Base-by-base conservation (phyloP, 2,329 filamentous ascomycete species). In the Daldinia eschscholtzii region DNA sequence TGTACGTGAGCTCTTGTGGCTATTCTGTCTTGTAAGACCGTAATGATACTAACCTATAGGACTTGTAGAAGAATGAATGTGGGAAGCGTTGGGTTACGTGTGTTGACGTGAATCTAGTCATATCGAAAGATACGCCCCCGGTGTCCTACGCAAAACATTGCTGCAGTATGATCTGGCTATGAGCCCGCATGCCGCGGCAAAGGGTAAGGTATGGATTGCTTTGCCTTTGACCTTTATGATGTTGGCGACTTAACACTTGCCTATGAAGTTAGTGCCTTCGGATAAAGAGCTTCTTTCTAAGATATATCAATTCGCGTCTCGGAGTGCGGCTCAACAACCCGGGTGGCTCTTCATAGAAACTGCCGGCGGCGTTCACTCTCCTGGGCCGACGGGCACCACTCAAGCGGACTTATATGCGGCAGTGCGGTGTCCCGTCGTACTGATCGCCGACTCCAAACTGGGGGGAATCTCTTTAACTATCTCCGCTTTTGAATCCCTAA, bases 401-500 rank as follows among this genome's bases (percentile, higher is more conserved):
- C 93, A 97, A 76, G 92, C 90, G 1, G 93, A 97, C 75, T 80
- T 94, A 1, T 96, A 94, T 76, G 84, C 90, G 20, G 89, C 92
- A 0, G 80, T 97, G 1, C 85, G 93, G n/a, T 80, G 92, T 0
- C 93, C 93, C 0, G 87, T 91, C 0, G 80, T 96, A 13, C 86
- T 97, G 0, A 85, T 97, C 0, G 93, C 91, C 6, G 93, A 97
- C 77, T 85, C 89, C 30, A 87, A 88, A 23, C 85, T 96, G 0
- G 93, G 93, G 0, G 93, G 93, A 0, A 96, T 97, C 63, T 92
- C 91, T 0, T 87, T 91, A 5, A 93, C 93, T 0, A 92, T 97
- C 48, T 91, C 92, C 0, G 92, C 93, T 0, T 94, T 89, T 72
- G 93, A 97, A 79, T 93, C 92, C 1, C 83, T 97, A 1, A 84